A percentile compares a stretch with the other conserved stretches of the same genome.
Evolutionary conservation across 768 basidiomycete species (phyloP).

Genomic region (Termitomyces sp.): DNA sequence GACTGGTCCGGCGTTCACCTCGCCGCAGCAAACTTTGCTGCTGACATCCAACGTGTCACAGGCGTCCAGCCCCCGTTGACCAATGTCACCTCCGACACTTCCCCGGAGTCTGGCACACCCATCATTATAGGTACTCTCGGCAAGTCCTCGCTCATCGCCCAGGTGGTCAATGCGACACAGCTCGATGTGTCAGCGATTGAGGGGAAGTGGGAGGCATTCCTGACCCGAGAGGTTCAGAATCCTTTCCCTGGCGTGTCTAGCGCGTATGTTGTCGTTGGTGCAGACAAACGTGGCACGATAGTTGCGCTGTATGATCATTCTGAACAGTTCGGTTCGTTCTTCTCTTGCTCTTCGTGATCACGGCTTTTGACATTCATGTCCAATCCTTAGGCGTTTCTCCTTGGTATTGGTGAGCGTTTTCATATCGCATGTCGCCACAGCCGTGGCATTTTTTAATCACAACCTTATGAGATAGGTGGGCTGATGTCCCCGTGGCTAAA

Average conservation of each 20-base stretch:
- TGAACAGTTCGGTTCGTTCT: slow-evolving; percentile 53
- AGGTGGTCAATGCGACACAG: slow-evolving; percentile 44
- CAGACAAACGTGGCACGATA: slow-evolving; percentile 66
- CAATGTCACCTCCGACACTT: slow-evolving; percentile 40
- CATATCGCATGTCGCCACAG: background rate
- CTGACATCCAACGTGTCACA: slow-evolving; percentile 58
- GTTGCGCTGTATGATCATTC: slow-evolving; percentile 63
- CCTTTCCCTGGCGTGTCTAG: slow-evolving; percentile 51
- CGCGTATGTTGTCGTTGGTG: slow-evolving; percentile 64
- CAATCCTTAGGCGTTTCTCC: slow-evolving; percentile 48
- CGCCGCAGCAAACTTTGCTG: slow-evolving; percentile 52
- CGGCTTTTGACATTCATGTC: background rate
- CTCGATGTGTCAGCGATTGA: slow-evolving; percentile 51
- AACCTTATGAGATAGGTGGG: slow-evolving; percentile 45
- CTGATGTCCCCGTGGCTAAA: slow-evolving; percentile 56
- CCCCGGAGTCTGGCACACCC: slow-evolving; percentile 26
- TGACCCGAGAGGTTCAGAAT: slow-evolving; percentile 44
- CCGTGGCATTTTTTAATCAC: background rate
- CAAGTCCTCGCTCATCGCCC: slow-evolving; percentile 46
- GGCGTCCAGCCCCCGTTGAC: slow-evolving; percentile 41
- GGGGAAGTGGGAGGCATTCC: slow-evolving; percentile 65
- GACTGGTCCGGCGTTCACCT: slow-evolving; percentile 63
- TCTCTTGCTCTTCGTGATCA: background rate
- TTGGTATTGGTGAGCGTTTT: slow-evolving; percentile 52
- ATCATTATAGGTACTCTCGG: slow-evolving; percentile 66